Conservation (phyloP, 345 rosid species). For the Trapa bicornis region DNA sequence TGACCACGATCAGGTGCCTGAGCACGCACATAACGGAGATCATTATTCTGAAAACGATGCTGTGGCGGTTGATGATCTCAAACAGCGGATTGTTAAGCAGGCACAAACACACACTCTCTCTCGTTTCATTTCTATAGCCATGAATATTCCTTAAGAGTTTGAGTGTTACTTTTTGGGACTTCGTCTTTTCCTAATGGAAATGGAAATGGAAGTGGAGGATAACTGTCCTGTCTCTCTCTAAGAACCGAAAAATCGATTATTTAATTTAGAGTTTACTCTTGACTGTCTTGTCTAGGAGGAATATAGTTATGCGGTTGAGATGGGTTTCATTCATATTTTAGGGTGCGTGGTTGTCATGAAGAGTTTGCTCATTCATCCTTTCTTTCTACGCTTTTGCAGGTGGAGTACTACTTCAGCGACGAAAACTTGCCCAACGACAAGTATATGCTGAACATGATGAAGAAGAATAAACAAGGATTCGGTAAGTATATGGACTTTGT, state of each 20-base stretch:
- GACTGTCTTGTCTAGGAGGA: background rate
- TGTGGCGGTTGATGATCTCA: conserved; percentile 31
- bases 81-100: conserved; percentile 56
- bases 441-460: conserved; percentile 47
- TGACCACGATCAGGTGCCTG: conserved; percentile 6
- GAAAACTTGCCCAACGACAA: conserved; percentile 81
- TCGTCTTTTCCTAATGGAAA: background rate
- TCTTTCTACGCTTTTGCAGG: conserved; percentile 29
- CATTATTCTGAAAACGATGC: conserved; percentile 12
- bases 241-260: background rate
- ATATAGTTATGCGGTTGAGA: background rate
- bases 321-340: background rate
- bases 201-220: background rate
- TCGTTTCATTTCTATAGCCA: background rate
- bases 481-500: conserved; percentile 28
- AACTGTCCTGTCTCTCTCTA: background rate
- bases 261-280: background rate
- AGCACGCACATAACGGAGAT: conserved; percentile 11
- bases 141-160: background rate
- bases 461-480: conserved; percentile 68
- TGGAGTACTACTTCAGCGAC: conserved; percentile 84
- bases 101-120: conserved; percentile 13
- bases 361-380: background rate
- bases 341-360: too few relatives aligned
- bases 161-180: background rate